These are phyloP conservation scores for Trichoderma orchidacearum DNA, from an alignment of 495 filamentous ascomycete genomes.

Conservation along the genomic window DNA sequence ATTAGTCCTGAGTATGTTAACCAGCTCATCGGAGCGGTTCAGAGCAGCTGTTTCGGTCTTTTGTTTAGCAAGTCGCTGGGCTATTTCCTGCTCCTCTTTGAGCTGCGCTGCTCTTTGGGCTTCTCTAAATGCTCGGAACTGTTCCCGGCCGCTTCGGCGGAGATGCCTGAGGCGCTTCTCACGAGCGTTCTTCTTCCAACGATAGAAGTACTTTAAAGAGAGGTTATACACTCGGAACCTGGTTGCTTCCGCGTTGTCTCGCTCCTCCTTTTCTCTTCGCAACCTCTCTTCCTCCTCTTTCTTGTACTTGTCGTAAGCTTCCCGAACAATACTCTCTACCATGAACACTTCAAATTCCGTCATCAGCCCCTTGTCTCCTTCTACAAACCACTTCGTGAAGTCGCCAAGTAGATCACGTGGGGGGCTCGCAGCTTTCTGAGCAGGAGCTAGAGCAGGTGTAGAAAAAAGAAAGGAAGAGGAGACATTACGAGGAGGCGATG, in stretches of 20 bases:
- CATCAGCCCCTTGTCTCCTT: constrained; percentile 28
- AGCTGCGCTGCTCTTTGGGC: constrained; percentile 12
- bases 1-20: not conserved
- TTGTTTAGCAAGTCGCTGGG: constrained; percentile 11
- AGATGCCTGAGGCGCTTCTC: constrained; percentile 14
- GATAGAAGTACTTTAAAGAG: constrained; percentile 30
- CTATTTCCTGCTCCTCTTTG: constrained; percentile 10
- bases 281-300: constrained; percentile 20
- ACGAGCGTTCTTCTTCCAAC: constrained; percentile 29
- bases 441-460: not conserved
- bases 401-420: constrained; percentile 20
- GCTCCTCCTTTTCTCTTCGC: constrained; percentile 25
- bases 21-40: not conserved
- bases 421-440: not conserved
- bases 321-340: constrained; percentile 20
- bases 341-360: constrained; percentile 19
- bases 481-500: not conserved
- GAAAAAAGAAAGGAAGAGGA: too few species aligned
- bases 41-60: not conserved
- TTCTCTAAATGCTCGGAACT: constrained; percentile 14
- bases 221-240: constrained; percentile 26
- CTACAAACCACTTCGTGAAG: constrained; percentile 32
- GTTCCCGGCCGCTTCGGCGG: constrained; percentile 17
- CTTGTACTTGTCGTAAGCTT: constrained; percentile 16
- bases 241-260: constrained; percentile 21